A percentile compares a stretch with the other conserved stretches of the same genome.
These are phyloP conservation scores for Chamaecrista fasciculata DNA, from an alignment of 306 rosid genomes.

Conservation along the genomic window DNA sequence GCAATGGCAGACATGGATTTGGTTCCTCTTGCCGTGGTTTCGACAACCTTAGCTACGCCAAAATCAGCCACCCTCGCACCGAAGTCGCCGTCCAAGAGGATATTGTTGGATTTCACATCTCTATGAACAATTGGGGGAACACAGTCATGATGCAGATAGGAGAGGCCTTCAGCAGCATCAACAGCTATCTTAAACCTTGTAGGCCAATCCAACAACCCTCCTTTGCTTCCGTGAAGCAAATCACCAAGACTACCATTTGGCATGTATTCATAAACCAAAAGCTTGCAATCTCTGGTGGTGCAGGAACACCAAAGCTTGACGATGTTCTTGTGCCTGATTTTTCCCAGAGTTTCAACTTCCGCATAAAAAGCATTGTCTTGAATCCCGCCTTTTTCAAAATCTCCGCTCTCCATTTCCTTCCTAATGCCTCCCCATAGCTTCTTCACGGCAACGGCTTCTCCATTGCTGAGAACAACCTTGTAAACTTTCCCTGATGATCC, in stretches of 20 bases:
- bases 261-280: slow-evolving; percentile 95
- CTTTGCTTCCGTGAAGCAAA: slow-evolving; percentile 76
- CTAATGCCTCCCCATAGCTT: slow-evolving; percentile 59
- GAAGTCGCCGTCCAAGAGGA: slow-evolving; percentile 78
- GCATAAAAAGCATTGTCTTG: slow-evolving; percentile 73
- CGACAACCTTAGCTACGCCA: slow-evolving; percentile 82
- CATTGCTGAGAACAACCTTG: slow-evolving; percentile 70
- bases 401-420: slow-evolving; percentile 41
- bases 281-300: slow-evolving; percentile 76
- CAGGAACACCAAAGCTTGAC: slow-evolving; percentile 97
- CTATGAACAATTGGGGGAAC: slow-evolving; percentile 92
- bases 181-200: slow-evolving; percentile 78
- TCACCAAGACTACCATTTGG: slow-evolving; percentile 93
- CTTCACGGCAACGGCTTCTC: slow-evolving; percentile 82
- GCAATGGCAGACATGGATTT: slow-evolving; percentile 87
- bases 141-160: slow-evolving; percentile 93
- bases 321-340: slow-evolving; percentile 91
- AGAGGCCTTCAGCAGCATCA: slow-evolving; percentile 93
- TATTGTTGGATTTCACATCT: slow-evolving; percentile 89
- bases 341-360: slow-evolving; percentile 84
- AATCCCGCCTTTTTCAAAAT: slow-evolving; percentile 53
- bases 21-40: slow-evolving; percentile 50
- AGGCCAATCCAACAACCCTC: slow-evolving; percentile 88
- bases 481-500: slow-evolving; percentile 91
- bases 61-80: slow-evolving; percentile 92